Evolutionary conservation across 306 rosid genomes (phyloP), one percentile per base, ranked within the genome.

Genomic region (Cucurbita ficifolia): DNA sequence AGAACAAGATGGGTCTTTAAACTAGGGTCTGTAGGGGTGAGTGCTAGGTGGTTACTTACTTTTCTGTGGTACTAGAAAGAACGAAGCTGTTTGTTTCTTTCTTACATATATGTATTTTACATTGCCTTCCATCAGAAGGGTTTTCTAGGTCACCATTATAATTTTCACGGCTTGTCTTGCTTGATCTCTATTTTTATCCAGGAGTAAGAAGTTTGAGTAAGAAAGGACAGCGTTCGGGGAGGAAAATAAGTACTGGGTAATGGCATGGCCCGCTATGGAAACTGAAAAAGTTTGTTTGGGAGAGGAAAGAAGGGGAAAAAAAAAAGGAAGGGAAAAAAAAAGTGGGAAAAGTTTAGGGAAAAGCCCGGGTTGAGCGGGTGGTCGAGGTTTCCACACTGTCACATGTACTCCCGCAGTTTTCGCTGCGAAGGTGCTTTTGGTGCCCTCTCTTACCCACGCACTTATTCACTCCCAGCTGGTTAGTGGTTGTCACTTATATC

Each of bases 331-430:
- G 14, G 8, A 55, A 67, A 69, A 53, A 61, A 46, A 63, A 63
- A 22, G 36, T 9, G 21, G 22, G 45, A 50, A 49, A 62, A 10
- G 73, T 79, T 84, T 77, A 74, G 36, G 17, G n/a, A 35, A 77
- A 78, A 75, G 75, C 82, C 85, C 87, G 85, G 77, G 70, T 79
- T 45, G 76, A 78, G 85, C 87, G 96, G 92, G 90, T 88, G 90
- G 88, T 80, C 57, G 72, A 40, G 46, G 77, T 67, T 64, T 43
- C 73, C 62, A 58, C 70, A 71, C 68, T 9, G 48, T 86, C 96
- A 87, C 96, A 84, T 90, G 96, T 84, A 84, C 92, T 86, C 98
- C 96, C 93, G 89, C 58, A 60, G 81, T 79, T 82, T 70, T 57
- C 88, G 93, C 89, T 82, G 88, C 88, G 43, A 55, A 70, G 40